These are phyloP conservation scores for Alliaria petiolata DNA, from an alignment of 345 rosid species.

Conservation along the genomic window DNA sequence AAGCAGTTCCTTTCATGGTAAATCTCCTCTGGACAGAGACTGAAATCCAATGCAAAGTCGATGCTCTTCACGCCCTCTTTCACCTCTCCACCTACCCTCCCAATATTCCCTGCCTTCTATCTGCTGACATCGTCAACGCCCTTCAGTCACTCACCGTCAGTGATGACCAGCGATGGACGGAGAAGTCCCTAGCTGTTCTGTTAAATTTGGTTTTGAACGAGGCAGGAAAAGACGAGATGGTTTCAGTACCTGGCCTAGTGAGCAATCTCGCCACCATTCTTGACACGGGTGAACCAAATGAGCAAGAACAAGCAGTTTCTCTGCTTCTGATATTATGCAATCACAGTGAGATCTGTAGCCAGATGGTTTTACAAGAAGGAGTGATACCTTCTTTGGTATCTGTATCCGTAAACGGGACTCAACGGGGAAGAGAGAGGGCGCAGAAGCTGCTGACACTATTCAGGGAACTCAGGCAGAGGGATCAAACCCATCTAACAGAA, in stretches of 20 bases:
- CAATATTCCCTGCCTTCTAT: slow-evolving; percentile 60
- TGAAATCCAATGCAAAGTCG: slow-evolving; percentile 75
- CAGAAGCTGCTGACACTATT: slow-evolving; percentile 83
- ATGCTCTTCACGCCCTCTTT: slow-evolving; percentile 85
- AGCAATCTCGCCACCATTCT: slow-evolving; percentile 53
- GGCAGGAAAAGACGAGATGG: slow-evolving; percentile 75
- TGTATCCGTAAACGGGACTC: slow-evolving; percentile 76
- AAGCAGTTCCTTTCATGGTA: slow-evolving; percentile 74
- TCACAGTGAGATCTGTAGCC: slow-evolving; percentile 69
- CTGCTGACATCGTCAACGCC: slow-evolving; percentile 56
- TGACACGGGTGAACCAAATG: slow-evolving; percentile 62
- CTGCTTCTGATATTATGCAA: slow-evolving; percentile 69
- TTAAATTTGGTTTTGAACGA: slow-evolving; percentile 54
- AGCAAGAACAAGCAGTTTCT: slow-evolving; percentile 83
- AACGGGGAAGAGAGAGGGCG: slow-evolving; percentile 75
- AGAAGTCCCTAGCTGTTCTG: slow-evolving; percentile 73
- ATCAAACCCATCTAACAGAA: slow-evolving; percentile 41
- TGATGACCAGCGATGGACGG: slow-evolving; percentile 66
- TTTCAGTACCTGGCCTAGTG: slow-evolving; percentile 55
- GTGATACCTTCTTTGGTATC: slow-evolving; percentile 97
- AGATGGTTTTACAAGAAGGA: slow-evolving; percentile 90
- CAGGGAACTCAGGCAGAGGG: slow-evolving; percentile 85
- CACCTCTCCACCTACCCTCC: slow-evolving; percentile 68
- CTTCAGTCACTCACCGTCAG: slow-evolving; percentile 62
- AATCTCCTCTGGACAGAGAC: slow-evolving; percentile 55